A percentile compares a stretch with the other conserved stretches of the same genome.
These are phyloP conservation scores for Peronospora destructor DNA, from an alignment of 352 stramenopile genomes.

Conservation along the genomic window DNA sequence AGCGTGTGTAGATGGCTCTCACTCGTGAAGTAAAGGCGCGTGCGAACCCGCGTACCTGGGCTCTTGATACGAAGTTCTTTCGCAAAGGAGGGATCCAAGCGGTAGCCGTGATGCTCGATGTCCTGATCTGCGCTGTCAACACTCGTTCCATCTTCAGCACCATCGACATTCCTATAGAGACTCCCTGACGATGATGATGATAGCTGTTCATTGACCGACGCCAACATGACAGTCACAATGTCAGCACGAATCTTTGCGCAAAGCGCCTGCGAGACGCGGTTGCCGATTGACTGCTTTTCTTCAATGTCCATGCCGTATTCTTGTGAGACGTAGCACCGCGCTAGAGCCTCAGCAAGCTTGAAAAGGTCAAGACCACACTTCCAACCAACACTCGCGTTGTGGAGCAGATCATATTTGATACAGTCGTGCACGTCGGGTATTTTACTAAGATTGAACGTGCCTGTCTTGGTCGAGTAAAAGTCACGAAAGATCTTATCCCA, in stretches of 20 bases:
- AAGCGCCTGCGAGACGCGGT: slow-evolving; percentile 93
- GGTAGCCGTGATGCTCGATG: slow-evolving; percentile 84
- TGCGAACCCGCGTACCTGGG: slow-evolving; percentile 85
- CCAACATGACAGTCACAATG: slow-evolving; percentile 78
- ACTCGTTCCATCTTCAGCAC: slow-evolving; percentile 15
- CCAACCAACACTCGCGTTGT: slow-evolving; percentile 92
- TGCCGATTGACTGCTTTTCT: slow-evolving; percentile 94
- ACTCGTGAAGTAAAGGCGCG: slow-evolving; percentile 98
- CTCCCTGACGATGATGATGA: slow-evolving; percentile 16
- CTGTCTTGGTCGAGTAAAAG: slow-evolving; percentile 89
- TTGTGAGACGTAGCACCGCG: slow-evolving; percentile 96
- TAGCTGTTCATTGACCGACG: slow-evolving; percentile 33
- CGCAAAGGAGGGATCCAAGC: slow-evolving; percentile 75
- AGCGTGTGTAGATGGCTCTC: slow-evolving; percentile 98
- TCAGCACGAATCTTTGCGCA: slow-evolving; percentile 97
- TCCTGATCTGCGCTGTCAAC: slow-evolving; percentile 42
- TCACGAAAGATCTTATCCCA: slow-evolving; percentile 93
- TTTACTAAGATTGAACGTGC: slow-evolving; percentile 91
- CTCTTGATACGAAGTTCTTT: slow-evolving; percentile 95
- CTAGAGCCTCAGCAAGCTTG: slow-evolving; percentile 91
- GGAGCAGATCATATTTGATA: slow-evolving; percentile 96
- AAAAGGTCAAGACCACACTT: slow-evolving; percentile 90
- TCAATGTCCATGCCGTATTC: slow-evolving; percentile 89
- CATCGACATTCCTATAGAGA: slow-evolving; percentile 23
- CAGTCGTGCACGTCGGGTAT: slow-evolving; percentile 98